These are phyloP conservation scores for Metschnikowia santaceciliae DNA, from an alignment of 805 yeast species.

Conservation along the genomic window DNA sequence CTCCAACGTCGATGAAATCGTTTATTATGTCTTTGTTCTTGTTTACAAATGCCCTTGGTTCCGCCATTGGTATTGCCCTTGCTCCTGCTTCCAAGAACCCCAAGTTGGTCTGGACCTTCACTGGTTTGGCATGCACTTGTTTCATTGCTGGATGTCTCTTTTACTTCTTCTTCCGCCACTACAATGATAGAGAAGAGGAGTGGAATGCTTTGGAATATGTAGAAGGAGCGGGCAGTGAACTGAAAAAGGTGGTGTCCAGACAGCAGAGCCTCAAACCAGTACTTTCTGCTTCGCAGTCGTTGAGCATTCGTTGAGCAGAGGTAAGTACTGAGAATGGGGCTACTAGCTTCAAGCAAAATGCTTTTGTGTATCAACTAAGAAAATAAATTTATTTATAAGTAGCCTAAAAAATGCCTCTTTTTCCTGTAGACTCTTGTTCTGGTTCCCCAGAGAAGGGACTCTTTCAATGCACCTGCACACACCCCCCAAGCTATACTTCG, in stretches of 20 bases:
- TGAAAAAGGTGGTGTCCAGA: background rate
- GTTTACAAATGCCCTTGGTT: slow-evolving; percentile 67
- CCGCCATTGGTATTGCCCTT: slow-evolving; percentile 70
- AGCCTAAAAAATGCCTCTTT: background rate
- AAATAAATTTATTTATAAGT: background rate
- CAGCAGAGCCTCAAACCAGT: background rate
- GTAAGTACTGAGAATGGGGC: no score
- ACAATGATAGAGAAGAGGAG: slow-evolving; percentile 54
- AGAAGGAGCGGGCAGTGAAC: background rate
- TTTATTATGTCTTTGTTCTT: slow-evolving; percentile 43
- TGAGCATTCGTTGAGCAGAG: slow-evolving; percentile 1
- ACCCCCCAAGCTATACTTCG: background rate
- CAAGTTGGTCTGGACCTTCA: slow-evolving; percentile 63
- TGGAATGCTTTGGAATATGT: slow-evolving; percentile 48
- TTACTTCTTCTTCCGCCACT: slow-evolving; percentile 54
- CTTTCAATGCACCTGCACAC: background rate
- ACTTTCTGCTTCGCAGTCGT: background rate
- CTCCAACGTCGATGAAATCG: slow-evolving; percentile 16
- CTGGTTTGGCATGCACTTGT: slow-evolving; percentile 58
- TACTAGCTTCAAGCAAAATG: background rate
- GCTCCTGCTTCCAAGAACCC: slow-evolving; percentile 56
- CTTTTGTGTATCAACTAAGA: background rate
- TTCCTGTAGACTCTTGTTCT: background rate
- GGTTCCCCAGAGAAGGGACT: background rate
- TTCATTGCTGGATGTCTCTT: slow-evolving; percentile 55